Evolutionary conservation across 331 rosid genomes (phyloP), one percentile per base, ranked within the genome.

Genomic region (Quercus phellos): DNA sequence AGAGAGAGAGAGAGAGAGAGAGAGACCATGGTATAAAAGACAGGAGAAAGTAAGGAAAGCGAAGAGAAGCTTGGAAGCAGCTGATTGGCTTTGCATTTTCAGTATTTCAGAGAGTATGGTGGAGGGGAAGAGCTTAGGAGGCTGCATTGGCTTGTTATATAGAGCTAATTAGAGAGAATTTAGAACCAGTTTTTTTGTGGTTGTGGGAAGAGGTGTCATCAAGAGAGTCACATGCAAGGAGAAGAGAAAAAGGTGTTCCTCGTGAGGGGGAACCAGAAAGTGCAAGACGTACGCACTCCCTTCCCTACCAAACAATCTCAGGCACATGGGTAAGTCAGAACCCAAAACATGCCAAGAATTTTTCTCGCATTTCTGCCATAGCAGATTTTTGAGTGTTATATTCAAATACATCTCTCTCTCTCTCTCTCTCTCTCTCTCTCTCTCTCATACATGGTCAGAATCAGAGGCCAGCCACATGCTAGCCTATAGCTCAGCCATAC

Each of bases 241-340:
- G 16, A 51, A 43, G 24, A 46, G 46, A 16, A 24, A 55, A 38
- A 32, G 12, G 11, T 38, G 11, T 38, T 7, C 8, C 46, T 38
- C 8, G 9, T 0, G 55, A 69, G 34, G 19, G 55, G 34, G 14
- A n/a, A 17, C 24, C 8, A 9, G 75, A 14, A 29, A 24, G 42
- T 64, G 63, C 22, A 27, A 19, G 68, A 10, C 3, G 35, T 18
- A 3, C 64, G 54, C 19, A 9, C 66, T 6, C 68, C 27, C 67
- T 51, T 76, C 56, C 73, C 80, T 74, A 77, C 70, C 74, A 53
- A 76, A 77, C 74, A 54, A 22, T 13, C 80, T 66, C 1, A 67
- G 35, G 70, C 81, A 77, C 81, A 70, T 70, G 81, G 55, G 55
- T 17, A 26, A 56, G 70, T 77, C 81, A 77, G 70, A 30, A 17